Base-by-base conservation (phyloP, 2,329 filamentous ascomycete genomes). In the Aureobasidium sp. region DNA sequence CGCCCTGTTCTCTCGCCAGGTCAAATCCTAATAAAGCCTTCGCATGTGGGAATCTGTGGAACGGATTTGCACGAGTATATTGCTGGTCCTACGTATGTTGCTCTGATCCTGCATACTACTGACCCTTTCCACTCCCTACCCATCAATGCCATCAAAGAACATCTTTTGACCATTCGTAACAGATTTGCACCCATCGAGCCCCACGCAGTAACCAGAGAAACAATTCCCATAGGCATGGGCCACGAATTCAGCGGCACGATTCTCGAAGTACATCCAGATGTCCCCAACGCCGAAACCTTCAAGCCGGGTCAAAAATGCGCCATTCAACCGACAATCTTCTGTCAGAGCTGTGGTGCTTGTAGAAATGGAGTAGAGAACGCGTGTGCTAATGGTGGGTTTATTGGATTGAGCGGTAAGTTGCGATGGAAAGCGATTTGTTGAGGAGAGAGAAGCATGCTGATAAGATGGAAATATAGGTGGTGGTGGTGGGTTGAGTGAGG, bases 241-340 rank as follows among this genome's bases (percentile, higher is more conserved):
- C 85, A 88, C 68, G 86, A 88, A 68, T 85, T 88, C 70, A 82
- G 79, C 3, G 85, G 85, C 12, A 78, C 79, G 1, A 75, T 88
- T 35, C 76, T 79, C 12, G 82, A 85, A 65, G 73, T 87, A n/a
- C 85, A 85, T 0, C 67, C 74, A 0, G 77, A 73, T 1, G 79
- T 84, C 1, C 71, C 67, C 0, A 69, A 70, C n/a, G 47, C 47
- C 9, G 33, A 29, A 2, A 11, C 73, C 86, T 60, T 60, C 40
- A 22, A 85, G 80, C 69, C 80, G 1, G 85, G 85, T 1, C 80
- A 87, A 64, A 73, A 77, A 19, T 84, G 86, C 19, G 82, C 79
- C 5, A 76, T 87, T 3, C 82, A 84, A 64, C 85, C 85, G 2
- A 62, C 60, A 12, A 76, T 87, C 52, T 82, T 76, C 63, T 85